These are phyloP conservation scores for Blastomyces gilchristii DNA, from an alignment of 2,329 filamentous ascomycete genomes.

Conservation along the genomic window DNA sequence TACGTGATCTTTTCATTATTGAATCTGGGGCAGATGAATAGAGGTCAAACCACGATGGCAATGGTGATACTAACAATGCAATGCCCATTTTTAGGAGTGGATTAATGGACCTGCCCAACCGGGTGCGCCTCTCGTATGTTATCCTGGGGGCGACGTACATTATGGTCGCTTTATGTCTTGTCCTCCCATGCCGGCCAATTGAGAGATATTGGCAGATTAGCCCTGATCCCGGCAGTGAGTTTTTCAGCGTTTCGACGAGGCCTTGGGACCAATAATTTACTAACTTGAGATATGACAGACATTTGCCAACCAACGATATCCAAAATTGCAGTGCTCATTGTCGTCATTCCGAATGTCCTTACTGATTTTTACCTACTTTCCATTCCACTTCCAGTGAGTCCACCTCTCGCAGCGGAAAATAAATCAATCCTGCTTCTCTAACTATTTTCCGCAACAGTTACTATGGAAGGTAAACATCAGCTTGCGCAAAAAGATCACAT, in stretches of 20 bases:
- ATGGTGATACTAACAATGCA: neutral
- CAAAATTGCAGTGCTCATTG: constrained; percentile 38
- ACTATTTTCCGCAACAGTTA: constrained; percentile 29
- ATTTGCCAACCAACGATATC: constrained; percentile 41
- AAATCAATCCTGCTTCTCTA: neutral
- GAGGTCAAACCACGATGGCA: neutral
- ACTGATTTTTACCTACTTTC: constrained; percentile 50
- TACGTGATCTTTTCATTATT: constrained; percentile 17
- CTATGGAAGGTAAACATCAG: constrained; percentile 44
- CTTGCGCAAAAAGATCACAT: constrained; percentile 42
- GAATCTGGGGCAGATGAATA: neutral
- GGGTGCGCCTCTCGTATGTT: constrained; percentile 43
- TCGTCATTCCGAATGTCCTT: constrained; percentile 41
- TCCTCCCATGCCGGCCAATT: constrained; percentile 46
- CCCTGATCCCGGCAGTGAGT: constrained; percentile 47
- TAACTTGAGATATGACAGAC: constrained; percentile 22
- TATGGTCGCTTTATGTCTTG: constrained; percentile 38
- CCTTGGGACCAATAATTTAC: constrained; percentile 8
- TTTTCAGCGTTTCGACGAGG: neutral
- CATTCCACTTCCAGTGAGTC: constrained; percentile 45
- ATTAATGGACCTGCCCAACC: constrained; percentile 32
- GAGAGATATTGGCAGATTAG: constrained; percentile 49
- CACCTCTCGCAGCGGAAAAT: neutral
- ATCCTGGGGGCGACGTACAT: constrained; percentile 43
- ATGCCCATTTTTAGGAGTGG: constrained; percentile 24